Conservation (phyloP, 2,329 filamentous ascomycete genomes). For the Drechmeria coniospora region DNA sequence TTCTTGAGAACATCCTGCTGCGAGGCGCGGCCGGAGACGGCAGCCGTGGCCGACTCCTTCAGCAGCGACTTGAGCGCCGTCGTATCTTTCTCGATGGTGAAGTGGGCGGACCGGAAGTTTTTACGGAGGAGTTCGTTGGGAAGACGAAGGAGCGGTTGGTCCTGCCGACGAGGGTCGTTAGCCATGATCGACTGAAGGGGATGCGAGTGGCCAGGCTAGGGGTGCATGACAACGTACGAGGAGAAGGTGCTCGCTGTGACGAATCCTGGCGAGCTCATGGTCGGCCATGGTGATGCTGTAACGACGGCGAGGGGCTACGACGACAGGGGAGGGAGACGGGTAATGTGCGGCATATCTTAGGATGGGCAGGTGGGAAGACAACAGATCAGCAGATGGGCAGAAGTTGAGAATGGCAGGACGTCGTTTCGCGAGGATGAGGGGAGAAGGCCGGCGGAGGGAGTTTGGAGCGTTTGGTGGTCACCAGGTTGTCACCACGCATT, state of each 20-base stretch:
- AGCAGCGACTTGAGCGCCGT: constrained; percentile 44
- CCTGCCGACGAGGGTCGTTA: constrained; percentile 31
- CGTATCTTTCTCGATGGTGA: constrained; percentile 58
- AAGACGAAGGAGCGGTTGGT: constrained; percentile 85
- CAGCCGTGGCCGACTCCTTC: constrained; percentile 49
- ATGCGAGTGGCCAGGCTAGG: neutral
- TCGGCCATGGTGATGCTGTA: constrained; percentile 39
- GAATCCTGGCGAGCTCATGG: constrained; percentile 49
- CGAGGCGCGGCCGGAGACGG: constrained; percentile 44
- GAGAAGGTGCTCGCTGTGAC: constrained; percentile 60
- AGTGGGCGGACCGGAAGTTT: constrained; percentile 80
- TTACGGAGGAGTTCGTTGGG: constrained; percentile 86
- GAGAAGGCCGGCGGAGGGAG: too few relatives aligned
- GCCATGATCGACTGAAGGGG: neutral
- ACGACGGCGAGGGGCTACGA: neutral
- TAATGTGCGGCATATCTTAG: too few relatives aligned
- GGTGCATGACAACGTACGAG: constrained; percentile 35
- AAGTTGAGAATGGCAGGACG: too few relatives aligned
- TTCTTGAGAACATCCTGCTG: constrained; percentile 61
- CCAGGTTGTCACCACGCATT: too few relatives aligned
- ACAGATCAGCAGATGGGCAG: too few relatives aligned
- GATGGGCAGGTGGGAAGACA: too few relatives aligned
- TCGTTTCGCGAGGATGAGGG: too few relatives aligned
- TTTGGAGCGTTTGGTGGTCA: too few relatives aligned
- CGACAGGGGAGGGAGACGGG: too few relatives aligned